Conservation (phyloP, 2,329 filamentous ascomycete genomes). For the Parastagonospora nodorum region DNA sequence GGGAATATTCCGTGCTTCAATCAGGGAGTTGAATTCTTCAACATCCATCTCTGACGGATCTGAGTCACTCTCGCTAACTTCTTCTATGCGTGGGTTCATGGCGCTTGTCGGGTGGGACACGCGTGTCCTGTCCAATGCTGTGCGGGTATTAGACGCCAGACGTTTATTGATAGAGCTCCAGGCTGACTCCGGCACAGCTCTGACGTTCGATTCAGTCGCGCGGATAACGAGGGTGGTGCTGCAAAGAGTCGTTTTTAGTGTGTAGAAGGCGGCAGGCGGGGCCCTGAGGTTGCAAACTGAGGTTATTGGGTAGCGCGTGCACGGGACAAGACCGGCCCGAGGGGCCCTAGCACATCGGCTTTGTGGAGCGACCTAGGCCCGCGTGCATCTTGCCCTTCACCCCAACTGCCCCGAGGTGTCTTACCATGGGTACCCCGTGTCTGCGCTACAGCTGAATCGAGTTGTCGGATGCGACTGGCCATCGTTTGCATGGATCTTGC, state of each 20-base stretch:
- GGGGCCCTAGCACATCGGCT: too few species aligned
- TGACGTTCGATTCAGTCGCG: background rate
- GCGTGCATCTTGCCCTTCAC: too few species aligned
- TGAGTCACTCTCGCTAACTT: constrained; percentile 81
- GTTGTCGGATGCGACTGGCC: too few species aligned
- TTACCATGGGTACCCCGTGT: too few species aligned
- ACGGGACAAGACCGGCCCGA: background rate
- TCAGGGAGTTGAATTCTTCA: constrained; percentile 74
- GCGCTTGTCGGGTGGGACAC: constrained; percentile 2
- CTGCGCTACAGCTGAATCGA: too few species aligned
- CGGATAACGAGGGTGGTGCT: background rate
- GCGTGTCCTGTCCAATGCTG: background rate
- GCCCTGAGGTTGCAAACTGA: background rate
- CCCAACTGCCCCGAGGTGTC: too few species aligned
- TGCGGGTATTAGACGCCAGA: background rate
- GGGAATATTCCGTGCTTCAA: constrained; percentile 43
- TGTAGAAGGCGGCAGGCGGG: background rate
- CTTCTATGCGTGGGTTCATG: constrained; percentile 80
- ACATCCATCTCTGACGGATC: constrained; percentile 73
- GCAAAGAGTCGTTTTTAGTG: background rate
- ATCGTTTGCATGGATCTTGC: too few species aligned
- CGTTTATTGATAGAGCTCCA: background rate
- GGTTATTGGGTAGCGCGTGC: background rate
- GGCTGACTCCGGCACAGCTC: background rate
- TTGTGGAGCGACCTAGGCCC: too few species aligned